Base-by-base conservation (phyloP, 2,329 filamentous ascomycete genomes). In the Neofusicoccum parvum region DNA sequence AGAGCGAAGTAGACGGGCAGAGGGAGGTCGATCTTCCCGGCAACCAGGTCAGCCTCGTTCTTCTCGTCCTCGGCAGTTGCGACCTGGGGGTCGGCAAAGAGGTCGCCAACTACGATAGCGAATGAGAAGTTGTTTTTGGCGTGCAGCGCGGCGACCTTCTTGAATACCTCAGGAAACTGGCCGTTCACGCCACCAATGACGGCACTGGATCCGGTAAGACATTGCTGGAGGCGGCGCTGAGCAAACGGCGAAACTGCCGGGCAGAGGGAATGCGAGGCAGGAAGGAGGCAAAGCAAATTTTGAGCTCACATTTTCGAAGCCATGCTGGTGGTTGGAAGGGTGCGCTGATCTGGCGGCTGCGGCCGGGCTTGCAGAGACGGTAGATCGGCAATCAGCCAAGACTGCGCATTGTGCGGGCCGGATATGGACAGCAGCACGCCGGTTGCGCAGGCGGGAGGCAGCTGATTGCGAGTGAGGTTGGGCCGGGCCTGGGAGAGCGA, bases 1-100 rank as follows among this genome's bases (percentile, higher is more conserved):
- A 97, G 83, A 2, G 92, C 92, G 76, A 98, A 99, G 80, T 99
- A 99, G 9, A 91, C 96, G 1, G 94, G 89, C 0, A 98, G 81
- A 3, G 94, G 89, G 4, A 98, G 82, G 23, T 83, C 75, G 62
- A 96, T 88, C 11, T 86, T 82, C n/a, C 92, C 92, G 32, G 86
- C 79, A 0, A 98, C 79, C 3, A 99, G 84, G 10, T 86, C 84
- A 11, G 79, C 45, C n/a, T 59, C 62, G 51, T 73, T 75, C 12
- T 86, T 83, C 46, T 88, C 82, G 62, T 90, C 85, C 51, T 88
- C 83, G 1, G 82, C 79, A 0, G 74, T 75, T 3, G 74, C 69
- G 12, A 74, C 74, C 37, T 78, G 71, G 27, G 82, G 80, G 49
- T 84, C 79, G 17, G 85, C 81, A 73, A 98, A 98, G 6, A 98